Evolutionary conservation across 345 rosid genomes (phyloP), one percentile per base, ranked within the genome.

Genomic region (Punica granatum): DNA sequence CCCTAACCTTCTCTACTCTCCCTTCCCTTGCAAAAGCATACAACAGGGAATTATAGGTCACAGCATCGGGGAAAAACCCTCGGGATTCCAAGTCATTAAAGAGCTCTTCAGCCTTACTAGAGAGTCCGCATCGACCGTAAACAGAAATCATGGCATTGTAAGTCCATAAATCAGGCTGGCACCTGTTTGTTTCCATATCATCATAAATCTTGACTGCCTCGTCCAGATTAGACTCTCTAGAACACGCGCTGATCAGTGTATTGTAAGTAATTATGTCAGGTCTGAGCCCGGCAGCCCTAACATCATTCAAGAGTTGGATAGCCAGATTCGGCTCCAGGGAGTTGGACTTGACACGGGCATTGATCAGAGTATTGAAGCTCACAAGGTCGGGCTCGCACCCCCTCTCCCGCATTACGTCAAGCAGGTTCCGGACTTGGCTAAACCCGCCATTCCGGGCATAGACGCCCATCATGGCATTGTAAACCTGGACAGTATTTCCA

Each of bases 81-180:
- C 82, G 86, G 39, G 82, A 74, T 73, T 83, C 94, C 84, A 93
- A 73, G 60, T 89, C 88, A 70, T 54, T 79, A 72, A 90, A 90
- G 44, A 93, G 85, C 71, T 79, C 76, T 80, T 90, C 89, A 0
- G 96, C 98, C 69, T 85, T 79, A 35, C 59, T 60, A 25, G 96
- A 75, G 74, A 86, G 76, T 21, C 97, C 90, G 75, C 98, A 93
- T 77, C 92, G 85, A 21, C 90, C 96, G 71, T 78, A 90, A 41
- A 90, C 96, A 0, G 98, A 93, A 66, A 90, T 90, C 96, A 93
- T 90, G 26, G 97, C 89, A 76, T 93, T 93, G 66, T 93, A 93
- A 67, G 98, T 93, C 98, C 98, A 93, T 56, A 93, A 71, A 69
- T 90, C 98, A 74, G 97, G 94, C 73, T 86, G 91, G 72, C 98